A percentile compares a stretch with the other conserved stretches of the same genome.
Evolutionary conservation across 495 filamentous ascomycete genomes (phyloP).

Genomic region (Aspergillus bridgeri): DNA sequence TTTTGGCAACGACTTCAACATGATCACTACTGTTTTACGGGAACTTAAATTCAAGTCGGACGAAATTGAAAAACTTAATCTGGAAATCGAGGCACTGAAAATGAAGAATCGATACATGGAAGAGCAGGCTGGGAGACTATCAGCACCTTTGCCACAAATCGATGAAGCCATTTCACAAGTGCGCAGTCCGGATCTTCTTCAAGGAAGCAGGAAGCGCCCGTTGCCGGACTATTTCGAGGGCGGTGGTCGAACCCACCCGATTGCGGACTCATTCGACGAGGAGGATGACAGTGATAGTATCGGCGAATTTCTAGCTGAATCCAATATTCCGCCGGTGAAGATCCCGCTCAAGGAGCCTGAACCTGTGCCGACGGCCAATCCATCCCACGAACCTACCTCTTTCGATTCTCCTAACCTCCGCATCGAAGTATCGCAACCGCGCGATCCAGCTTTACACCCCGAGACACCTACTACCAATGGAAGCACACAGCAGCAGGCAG

Average conservation of each 20-base stretch:
- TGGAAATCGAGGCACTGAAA: conserved; percentile 46
- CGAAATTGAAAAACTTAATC: conserved; percentile 44
- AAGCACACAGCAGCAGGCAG: conserved; percentile 16
- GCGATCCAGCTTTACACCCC: conserved; percentile 10
- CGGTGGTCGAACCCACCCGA: conserved; percentile 21
- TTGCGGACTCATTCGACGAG: conserved; percentile 41
- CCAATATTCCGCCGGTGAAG: conserved; percentile 18
- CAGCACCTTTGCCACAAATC: conserved; percentile 1
- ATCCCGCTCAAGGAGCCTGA: conserved; percentile 28
- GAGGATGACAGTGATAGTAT: conserved; percentile 26
- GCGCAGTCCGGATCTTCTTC: conserved; percentile 37
- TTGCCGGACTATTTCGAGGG: conserved; percentile 32
- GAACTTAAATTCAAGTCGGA: conserved; percentile 45
- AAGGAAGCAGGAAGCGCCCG: conserved; percentile 35
- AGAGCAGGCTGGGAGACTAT: conserved; percentile 22
- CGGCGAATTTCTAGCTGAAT: conserved; percentile 27
- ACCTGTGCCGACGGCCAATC: not conserved
- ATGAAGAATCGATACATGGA: conserved; percentile 39
- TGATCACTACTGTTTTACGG: conserved; percentile 44
- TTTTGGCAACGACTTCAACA: conserved; percentile 30
- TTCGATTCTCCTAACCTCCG: conserved; percentile 13
- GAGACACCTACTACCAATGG: not conserved
- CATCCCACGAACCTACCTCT: conserved; percentile 7
- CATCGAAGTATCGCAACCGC: conserved; percentile 17
- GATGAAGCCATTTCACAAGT: conserved; percentile 31